Evolutionary conservation across 805 yeast species (phyloP).

Genomic region (Candida multigemmis): DNA sequence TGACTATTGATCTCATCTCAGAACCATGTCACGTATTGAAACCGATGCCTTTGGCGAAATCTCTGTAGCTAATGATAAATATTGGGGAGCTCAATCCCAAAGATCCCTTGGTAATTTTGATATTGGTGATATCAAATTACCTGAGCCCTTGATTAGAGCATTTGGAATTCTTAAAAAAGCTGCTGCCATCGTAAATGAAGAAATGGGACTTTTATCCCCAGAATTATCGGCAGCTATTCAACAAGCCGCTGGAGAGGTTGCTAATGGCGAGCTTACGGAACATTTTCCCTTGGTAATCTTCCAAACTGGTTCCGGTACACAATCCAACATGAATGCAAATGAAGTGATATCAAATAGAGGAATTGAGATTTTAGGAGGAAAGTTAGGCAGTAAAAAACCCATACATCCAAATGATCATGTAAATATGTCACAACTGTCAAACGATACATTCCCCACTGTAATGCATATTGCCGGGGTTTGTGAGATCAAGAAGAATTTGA

Average conservation of each 20-base stretch:
- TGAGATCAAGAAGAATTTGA: slow-evolving; percentile 17
- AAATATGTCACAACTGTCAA: slow-evolving; percentile 30
- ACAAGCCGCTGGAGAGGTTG: slow-evolving; percentile 29
- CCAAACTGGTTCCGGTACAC: slow-evolving; percentile 34
- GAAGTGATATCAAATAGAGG: slow-evolving; percentile 31
- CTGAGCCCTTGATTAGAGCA: slow-evolving; percentile 23
- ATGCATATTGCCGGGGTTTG: slow-evolving; percentile 34
- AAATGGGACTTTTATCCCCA: slow-evolving; percentile 22
- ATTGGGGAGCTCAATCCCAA: slow-evolving; percentile 32
- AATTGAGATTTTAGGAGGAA: slow-evolving; percentile 29
- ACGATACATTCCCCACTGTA: slow-evolving; percentile 32
- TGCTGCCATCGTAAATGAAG: slow-evolving; percentile 28
- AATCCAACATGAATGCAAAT: slow-evolving; percentile 31
- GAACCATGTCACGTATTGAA: slow-evolving; percentile 24
- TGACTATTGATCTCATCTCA: not conserved
- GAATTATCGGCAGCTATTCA: slow-evolving; percentile 22
- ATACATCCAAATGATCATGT: slow-evolving; percentile 33
- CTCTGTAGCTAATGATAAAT: slow-evolving; percentile 21
- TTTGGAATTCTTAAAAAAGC: slow-evolving; percentile 30
- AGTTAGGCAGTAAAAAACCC: slow-evolving; percentile 25
- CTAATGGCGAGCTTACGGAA: slow-evolving; percentile 26
- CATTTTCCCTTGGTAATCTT: slow-evolving; percentile 33
- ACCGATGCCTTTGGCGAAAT: slow-evolving; percentile 32
- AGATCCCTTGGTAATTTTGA: slow-evolving; percentile 28
- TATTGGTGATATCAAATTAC: slow-evolving; percentile 29